A percentile compares a stretch with the other conserved stretches of the same genome.
Conservation (phyloP, 2,329 filamentous ascomycete genomes). For the Paecilomyces dactylethromorphus region DNA sequence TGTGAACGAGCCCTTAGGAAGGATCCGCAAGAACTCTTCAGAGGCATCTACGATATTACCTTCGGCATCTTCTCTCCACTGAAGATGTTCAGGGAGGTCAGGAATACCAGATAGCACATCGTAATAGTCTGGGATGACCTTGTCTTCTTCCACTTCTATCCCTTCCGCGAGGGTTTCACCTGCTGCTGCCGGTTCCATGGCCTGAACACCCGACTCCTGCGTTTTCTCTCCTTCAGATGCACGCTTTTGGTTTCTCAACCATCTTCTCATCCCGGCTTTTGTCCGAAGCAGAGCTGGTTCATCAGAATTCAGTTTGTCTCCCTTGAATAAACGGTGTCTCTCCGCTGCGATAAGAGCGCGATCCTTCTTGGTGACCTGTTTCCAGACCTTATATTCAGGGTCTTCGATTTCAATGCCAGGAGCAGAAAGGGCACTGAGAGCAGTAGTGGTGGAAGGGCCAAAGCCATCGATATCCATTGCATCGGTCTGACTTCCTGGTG, state of each 20-base stretch:
- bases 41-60: conserved; percentile 83
- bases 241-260: conserved; percentile 71
- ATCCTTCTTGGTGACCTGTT: conserved; percentile 96
- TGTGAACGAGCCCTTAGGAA: conserved; percentile 68
- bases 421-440: conserved; percentile 57
- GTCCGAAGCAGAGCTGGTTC: conserved; percentile 79
- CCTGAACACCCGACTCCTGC: conserved; percentile 39
- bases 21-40: conserved; percentile 74
- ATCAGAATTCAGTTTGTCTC: conserved; percentile 75
- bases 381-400: conserved; percentile 92
- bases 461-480: conserved; percentile 78
- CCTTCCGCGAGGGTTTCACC: conserved; percentile 83
- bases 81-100: conserved; percentile 68
- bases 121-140: conserved; percentile 89
- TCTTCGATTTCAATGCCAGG: conserved; percentile 84
- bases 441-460: conserved; percentile 60
- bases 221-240: conserved; percentile 47
- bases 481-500: conserved; percentile 66
- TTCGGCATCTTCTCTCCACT: conserved; percentile 85
- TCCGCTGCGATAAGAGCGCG: conserved; percentile 80
- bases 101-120: conserved; percentile 79
- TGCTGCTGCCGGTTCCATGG: conserved; percentile 43
- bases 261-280: conserved; percentile 84
- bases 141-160: conserved; percentile 84
- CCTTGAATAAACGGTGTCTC: conserved; percentile 77